Base-by-base conservation (phyloP, 352 stramenopile species). In the Pythium grandisporangium region DNA sequence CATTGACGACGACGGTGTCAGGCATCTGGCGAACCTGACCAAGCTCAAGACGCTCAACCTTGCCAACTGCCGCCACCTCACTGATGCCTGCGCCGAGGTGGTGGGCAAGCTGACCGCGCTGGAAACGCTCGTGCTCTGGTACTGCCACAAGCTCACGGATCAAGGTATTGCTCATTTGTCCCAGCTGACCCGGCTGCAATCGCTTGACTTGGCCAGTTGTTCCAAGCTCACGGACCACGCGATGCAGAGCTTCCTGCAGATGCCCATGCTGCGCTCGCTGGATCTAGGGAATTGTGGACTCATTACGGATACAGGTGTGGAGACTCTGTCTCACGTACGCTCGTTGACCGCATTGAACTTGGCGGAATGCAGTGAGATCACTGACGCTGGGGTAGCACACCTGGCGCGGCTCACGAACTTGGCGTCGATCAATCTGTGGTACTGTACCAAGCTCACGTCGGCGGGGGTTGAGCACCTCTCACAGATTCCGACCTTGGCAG, bases 131-230 rank as follows among this genome's bases (percentile, higher is more conserved):
- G 66, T 84, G 25, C 50, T 95, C 7, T 84, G 77, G 65, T 85
- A 92, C 55, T 95, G 78, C 54, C 84, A 82, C 58, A 89, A 89
- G 49, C 61, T 95, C 20, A 89, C 72, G 0, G 77, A 94, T 53
- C 20, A 20, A 0, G 77, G 69, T 3, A 59, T 88, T 14, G 10
- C 50, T 3, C 57, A 63, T 4, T 49, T 88, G 16, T 42, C 53
- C 6, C 24, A 38, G 2, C 59, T 88, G 3, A 57, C 43, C 3
- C 78, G 68, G 21, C 60, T 91, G 19, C 59, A 79, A 48, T 73
- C 72, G 14, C 53, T 91, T 4, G 77, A 91, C 51, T 46, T 91
- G 36, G 74, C 77, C 27, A 88, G 74, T 37, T 87, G 72, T 46
- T 82, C 69, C 13, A 74, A 76, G 35, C 47, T 86, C 36, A 86